phyloP scores from a whole-genome alignment of 805 yeast genomes.

The Clavispora fructus region DNA sequence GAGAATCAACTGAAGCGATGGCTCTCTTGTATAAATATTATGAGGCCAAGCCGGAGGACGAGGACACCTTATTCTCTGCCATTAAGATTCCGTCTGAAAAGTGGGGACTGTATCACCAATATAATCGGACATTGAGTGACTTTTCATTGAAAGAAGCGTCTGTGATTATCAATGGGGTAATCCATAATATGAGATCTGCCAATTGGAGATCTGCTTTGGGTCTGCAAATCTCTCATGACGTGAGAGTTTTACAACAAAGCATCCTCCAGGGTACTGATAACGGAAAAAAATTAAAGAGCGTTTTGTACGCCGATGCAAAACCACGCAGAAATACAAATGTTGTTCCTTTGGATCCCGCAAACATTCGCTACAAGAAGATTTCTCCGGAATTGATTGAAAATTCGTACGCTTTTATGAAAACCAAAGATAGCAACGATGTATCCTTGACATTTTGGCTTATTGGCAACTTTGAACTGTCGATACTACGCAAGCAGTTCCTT shows the following conservation, averaged over 20 bases:
- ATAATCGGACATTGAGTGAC: slow-evolving; percentile 18
- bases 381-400: slow-evolving; percentile 20
- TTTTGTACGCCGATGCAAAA: slow-evolving; percentile 40
- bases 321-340: slow-evolving; percentile 40
- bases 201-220: slow-evolving; percentile 54
- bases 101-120: slow-evolving; percentile 13
- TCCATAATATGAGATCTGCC: slow-evolving; percentile 42
- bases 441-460: slow-evolving; percentile 54
- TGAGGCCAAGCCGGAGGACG: slow-evolving; percentile 24
- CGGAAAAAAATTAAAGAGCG: slow-evolving; percentile 29
- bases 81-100: slow-evolving; percentile 16
- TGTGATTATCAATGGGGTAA: slow-evolving; percentile 70
- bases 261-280: slow-evolving; percentile 19
- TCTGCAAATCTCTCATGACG: slow-evolving; percentile 53
- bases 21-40: slow-evolving; percentile 35
- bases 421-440: slow-evolving; percentile 17
- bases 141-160: slow-evolving; percentile 43
- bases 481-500: slow-evolving; percentile 41
- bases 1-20: slow-evolving; percentile 30
- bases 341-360: slow-evolving; percentile 29
- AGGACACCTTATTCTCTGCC: slow-evolving; percentile 16
- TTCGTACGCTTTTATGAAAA: slow-evolving; percentile 17
- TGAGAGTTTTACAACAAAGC: slow-evolving; percentile 23
- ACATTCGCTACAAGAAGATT: slow-evolving; percentile 27
- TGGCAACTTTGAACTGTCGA: slow-evolving; percentile 46